Percentiles rank a stretch among this genome's conserved stretches.
Conservation (phyloP, 768 basidiomycete genomes). For the Hortiboletus flavorubellus region DNA sequence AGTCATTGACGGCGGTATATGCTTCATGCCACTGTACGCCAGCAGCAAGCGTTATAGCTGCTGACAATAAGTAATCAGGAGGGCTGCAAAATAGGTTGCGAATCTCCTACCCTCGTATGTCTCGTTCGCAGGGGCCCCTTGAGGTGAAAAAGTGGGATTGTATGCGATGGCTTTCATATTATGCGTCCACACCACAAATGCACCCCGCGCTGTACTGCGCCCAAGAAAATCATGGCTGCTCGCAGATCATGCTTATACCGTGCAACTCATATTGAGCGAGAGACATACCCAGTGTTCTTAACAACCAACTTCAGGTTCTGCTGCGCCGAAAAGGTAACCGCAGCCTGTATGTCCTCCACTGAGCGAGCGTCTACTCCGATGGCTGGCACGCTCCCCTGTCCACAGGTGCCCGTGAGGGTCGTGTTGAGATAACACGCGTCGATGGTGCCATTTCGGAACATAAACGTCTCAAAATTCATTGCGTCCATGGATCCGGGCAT, state of each 20-base stretch:
- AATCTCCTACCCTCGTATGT: slow-evolving; percentile 21
- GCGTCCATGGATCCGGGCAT: slow-evolving; percentile 40
- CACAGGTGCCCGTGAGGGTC: slow-evolving; percentile 17
- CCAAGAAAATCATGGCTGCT: slow-evolving; percentile 41
- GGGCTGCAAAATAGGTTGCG: background rate
- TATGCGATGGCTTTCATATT: slow-evolving; percentile 40
- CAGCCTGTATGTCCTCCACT: slow-evolving; percentile 24
- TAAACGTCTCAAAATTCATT: slow-evolving; percentile 33
- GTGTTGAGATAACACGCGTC: slow-evolving; percentile 34
- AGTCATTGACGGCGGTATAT: slow-evolving; percentile 38
- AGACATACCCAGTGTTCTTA: slow-evolving; percentile 28
- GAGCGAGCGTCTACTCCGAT: slow-evolving; percentile 25
- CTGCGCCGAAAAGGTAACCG: slow-evolving; percentile 22
- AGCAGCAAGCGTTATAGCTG: slow-evolving; percentile 35
- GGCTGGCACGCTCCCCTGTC: slow-evolving; percentile 24
- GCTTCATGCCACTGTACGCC: slow-evolving; percentile 50
- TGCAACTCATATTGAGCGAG: background rate
- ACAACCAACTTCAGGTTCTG: slow-evolving; percentile 23
- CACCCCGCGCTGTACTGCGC: slow-evolving; percentile 36
- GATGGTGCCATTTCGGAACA: slow-evolving; percentile 43
- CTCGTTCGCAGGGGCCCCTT: slow-evolving; percentile 26
- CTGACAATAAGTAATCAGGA: slow-evolving; percentile 14
- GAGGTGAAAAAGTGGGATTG: slow-evolving; percentile 29
- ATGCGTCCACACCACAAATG: slow-evolving; percentile 44
- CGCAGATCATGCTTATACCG: background rate